Conservation (phyloP, 106 monocot genomes). For the Platanthera zijinensis region DNA sequence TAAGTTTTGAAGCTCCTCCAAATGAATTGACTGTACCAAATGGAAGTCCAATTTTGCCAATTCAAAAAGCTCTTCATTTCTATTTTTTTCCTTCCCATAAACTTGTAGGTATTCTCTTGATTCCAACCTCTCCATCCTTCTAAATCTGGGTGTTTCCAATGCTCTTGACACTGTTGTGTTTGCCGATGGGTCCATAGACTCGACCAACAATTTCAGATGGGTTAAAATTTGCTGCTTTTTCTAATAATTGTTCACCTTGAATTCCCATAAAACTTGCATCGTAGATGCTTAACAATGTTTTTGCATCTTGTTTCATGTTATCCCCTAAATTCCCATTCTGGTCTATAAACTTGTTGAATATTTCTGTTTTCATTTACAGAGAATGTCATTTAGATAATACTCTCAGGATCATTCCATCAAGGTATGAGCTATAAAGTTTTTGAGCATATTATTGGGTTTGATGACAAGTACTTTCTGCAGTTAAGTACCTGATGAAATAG, state of each 20-base stretch:
- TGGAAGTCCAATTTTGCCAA: neutral
- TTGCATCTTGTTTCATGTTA: neutral
- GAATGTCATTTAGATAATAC: neutral
- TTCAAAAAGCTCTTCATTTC: neutral
- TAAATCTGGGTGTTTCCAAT: neutral
- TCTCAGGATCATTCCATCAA: no score
- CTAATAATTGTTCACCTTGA: constrained; percentile 16
- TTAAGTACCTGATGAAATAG: neutral
- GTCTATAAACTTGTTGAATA: constrained; percentile 9
- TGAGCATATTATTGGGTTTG: no score
- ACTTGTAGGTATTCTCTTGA: neutral
- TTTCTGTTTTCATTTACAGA: neutral
- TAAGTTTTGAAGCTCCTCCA: neutral
- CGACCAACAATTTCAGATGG: neutral
- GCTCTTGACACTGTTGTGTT: neutral
- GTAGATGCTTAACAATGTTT: constrained; percentile 20
- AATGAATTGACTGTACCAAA: neutral
- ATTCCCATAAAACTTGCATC: constrained; percentile 24
- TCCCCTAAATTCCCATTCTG: neutral
- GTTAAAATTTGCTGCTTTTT: constrained; percentile 6
- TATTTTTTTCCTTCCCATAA: neutral
- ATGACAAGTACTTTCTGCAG: neutral
- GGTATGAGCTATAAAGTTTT: no score
- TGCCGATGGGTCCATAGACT: neutral
- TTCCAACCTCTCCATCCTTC: neutral